Base-by-base conservation (phyloP, 2,329 filamentous ascomycete genomes). In the Botrytis tulipae region DNA sequence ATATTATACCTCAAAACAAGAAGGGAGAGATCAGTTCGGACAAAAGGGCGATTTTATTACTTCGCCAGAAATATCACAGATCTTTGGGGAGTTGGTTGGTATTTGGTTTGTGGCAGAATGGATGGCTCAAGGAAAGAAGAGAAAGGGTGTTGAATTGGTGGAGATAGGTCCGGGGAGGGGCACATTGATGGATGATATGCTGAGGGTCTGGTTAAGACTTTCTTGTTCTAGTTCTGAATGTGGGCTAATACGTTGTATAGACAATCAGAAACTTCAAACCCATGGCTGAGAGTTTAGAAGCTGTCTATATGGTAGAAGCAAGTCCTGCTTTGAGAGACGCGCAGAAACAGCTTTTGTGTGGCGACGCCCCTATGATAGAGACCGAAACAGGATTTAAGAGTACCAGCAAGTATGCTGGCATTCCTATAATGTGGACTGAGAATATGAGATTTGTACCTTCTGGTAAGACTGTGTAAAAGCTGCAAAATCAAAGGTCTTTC, bases 81-180 rank as follows among this genome's bases (percentile, higher is more conserved):
- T 98, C 20, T 99, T 99, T 83, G 96, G 96, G 37, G 96, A 99
- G 84, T 87, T 99, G 42, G 86, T 98, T 73, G 96, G 94, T 7
- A 89, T 99, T 78, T 99, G 96, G 96, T 91, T 97, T 75, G 91
- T 98, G 70, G 91, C 95, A 60, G 96, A 99, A 86, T 99, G 96
- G 95, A 93, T 98, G 82, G 92, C 92, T 59, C 96, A 99, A 82
- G 95, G 94, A 25, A 87, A 87, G 74, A 92, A 89, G 72, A 89
- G 85, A 75, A 86, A 87, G 44, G 93, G 93, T 40, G 90, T 98
- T 25, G 92, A 98, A 81, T 86, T 99, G 76, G 94, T 99, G 80
- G 96, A 99, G 83, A 90, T 98, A 77, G 96, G 96, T 0, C 96
- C 96, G 5, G 96, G 96, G 20, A 90, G 95, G 82, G 96, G 96